A percentile compares a stretch with the other conserved stretches of the same genome.
phyloP scores from a whole-genome alignment of 306 rosid genomes.

The Elaeagnus macrophylla region DNA sequence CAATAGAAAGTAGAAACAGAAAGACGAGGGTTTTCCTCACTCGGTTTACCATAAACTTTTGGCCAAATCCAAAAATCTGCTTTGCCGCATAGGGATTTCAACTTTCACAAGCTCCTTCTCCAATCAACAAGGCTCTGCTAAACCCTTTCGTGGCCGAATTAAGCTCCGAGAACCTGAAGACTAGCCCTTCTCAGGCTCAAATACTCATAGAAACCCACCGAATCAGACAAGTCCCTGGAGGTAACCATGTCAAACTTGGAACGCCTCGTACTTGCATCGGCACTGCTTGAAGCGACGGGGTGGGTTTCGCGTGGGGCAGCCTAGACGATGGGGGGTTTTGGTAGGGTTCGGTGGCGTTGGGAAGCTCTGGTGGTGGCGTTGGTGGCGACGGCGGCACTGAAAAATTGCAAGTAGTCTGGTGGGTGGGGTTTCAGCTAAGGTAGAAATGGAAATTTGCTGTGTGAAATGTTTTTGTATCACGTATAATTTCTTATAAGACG shows the following conservation, averaged over 20 bases:
- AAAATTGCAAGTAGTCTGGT: too few species aligned
- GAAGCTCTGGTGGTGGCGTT: too few species aligned
- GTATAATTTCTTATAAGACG: too few species aligned
- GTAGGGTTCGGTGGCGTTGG: too few species aligned
- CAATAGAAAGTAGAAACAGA: neutral
- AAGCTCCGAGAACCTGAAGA: conserved; percentile 64
- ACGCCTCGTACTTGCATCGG: conserved; percentile 47
- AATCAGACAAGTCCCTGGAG: conserved; percentile 50
- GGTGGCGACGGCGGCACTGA: too few species aligned
- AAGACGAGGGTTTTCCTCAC: conserved; percentile 9
- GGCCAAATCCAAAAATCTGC: conserved; percentile 15
- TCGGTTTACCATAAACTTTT: conserved; percentile 8
- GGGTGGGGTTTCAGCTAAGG: too few species aligned
- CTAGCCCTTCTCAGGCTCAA: conserved; percentile 57
- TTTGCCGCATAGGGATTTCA: conserved; percentile 70
- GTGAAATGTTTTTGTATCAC: too few species aligned
- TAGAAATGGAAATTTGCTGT: too few species aligned
- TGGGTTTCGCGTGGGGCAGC: too few species aligned
- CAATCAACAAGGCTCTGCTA: conserved; percentile 58
- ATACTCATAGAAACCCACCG: conserved; percentile 45
- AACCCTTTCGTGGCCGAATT: conserved; percentile 77
- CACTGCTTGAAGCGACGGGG: conserved; percentile 56
- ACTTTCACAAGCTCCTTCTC: conserved; percentile 90
- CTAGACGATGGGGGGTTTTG: too few species aligned
- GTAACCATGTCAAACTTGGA: conserved; percentile 58